A percentile compares a stretch with the other conserved stretches of the same genome.
These are phyloP conservation scores for Calonectria leucothoes DNA, from an alignment of 2,329 filamentous ascomycete species.

Conservation along the genomic window DNA sequence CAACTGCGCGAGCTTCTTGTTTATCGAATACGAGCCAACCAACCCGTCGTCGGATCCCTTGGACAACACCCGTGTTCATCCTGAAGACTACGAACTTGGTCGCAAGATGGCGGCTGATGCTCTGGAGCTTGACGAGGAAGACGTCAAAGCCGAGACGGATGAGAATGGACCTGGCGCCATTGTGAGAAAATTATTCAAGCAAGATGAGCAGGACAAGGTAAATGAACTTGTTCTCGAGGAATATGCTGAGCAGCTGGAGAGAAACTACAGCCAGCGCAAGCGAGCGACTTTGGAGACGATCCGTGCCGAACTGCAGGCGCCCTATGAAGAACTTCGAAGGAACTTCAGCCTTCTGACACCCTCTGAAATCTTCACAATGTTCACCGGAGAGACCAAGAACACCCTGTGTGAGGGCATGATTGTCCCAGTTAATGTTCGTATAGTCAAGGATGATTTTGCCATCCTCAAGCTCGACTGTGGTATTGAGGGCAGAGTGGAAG, in stretches of 20 bases:
- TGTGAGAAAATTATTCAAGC: conserved; percentile 93
- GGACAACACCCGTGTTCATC: conserved; percentile 96
- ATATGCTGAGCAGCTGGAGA: conserved; percentile 94
- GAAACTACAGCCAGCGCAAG: conserved; percentile 93
- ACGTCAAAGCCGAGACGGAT: conserved; percentile 93
- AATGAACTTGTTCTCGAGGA: conserved; percentile 97
- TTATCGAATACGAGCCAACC: conserved; percentile 86
- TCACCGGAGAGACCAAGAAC: conserved; percentile 91
- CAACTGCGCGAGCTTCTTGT: conserved; percentile 96
- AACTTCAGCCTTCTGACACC: conserved; percentile 77
- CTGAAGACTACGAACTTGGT: conserved; percentile 97
- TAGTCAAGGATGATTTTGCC: conserved; percentile 92
- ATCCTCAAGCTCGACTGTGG: conserved; percentile 95
- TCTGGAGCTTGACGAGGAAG: conserved; percentile 95
- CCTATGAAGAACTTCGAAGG: conserved; percentile 93
- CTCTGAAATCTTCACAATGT: conserved; percentile 93
- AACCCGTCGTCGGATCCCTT: conserved; percentile 89
- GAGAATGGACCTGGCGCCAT: conserved; percentile 91
- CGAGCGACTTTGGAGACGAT: conserved; percentile 97
- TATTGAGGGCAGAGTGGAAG: conserved; percentile 88
- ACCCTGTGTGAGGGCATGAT: conserved; percentile 92
- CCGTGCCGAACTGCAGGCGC: conserved; percentile 88
- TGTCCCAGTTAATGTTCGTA: conserved; percentile 86
- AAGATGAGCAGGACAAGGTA: conserved; percentile 93
- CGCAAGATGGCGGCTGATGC: conserved; percentile 99